Base-by-base conservation (phyloP, 208 protist species). In the Leishmania gerbilli region DNA sequence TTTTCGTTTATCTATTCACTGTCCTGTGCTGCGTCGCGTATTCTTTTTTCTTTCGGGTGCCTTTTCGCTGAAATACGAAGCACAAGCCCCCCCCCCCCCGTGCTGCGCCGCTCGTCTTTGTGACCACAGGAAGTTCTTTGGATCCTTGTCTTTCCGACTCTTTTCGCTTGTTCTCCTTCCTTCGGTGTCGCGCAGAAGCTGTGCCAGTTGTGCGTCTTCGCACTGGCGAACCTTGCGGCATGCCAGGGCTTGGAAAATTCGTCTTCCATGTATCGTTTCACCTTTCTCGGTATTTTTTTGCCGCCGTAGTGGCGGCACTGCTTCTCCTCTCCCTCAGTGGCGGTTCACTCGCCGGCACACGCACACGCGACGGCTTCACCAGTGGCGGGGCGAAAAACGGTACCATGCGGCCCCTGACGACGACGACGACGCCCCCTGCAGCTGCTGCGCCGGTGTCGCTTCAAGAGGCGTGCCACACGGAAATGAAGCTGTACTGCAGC, bases 401-500 rank as follows among this genome's bases (percentile, higher is more conserved):
- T 27, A 24, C 37, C 21, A 24, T 40, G 34, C 1, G 13, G 64
- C 40, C 21, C 34, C 37, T 34, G 42, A 51, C 55, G 15, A 37
- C 56, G 60, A 69, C 19, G 55, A 24, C 42, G 42, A 13, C 21
- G 6, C 42, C 74, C 47, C 68, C 74, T 34, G 24, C 53, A 53
- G 31, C 74, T 47, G 37, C 62, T 60, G 40, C 71, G 5, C 56
- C 81, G 27, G 65, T 82, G 27, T 82, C 81, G 19, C 76, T 88
- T 24, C 79, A 81, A 58, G 77, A 69, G 40, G 80, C 85, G 11
- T 89, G 78, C 47, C 84, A 79, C n/a, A 72, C 80, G 9, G 84
- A 87, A 69, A 65, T 87, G 71, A 64, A 79, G 65, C 34, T 83
- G 31, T 83, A 87, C 71, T 87, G 84, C 68, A 40, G 40, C 42